Conservation (phyloP, 305 asterid species). For the Rubia peregrina region DNA sequence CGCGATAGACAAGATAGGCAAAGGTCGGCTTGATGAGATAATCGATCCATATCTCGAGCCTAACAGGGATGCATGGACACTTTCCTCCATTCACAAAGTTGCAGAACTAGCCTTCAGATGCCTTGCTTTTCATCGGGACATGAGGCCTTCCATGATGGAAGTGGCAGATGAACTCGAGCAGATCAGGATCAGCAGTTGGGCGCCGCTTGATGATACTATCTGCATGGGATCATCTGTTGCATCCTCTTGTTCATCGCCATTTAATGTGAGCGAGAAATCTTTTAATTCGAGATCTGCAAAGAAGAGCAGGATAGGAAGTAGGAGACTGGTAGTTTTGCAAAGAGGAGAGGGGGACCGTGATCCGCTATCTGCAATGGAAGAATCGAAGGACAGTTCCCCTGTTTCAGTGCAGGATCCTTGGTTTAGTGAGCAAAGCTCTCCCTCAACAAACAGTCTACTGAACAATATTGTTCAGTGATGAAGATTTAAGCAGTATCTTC, state of each 20-base stretch:
- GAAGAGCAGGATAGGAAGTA: constrained; percentile 45
- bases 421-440: constrained; percentile 75
- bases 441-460: constrained; percentile 73
- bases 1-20: constrained; percentile 78
- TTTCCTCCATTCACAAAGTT: constrained; percentile 71
- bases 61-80: constrained; percentile 90
- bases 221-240: constrained; percentile 59
- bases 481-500: not conserved
- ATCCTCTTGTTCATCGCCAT: constrained; percentile 75
- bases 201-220: constrained; percentile 55
- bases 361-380: constrained; percentile 29
- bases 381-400: constrained; percentile 51
- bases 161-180: constrained; percentile 93
- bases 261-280: constrained; percentile 65
- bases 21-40: constrained; percentile 76
- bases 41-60: constrained; percentile 80
- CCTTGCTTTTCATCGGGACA: constrained; percentile 81
- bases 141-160: constrained; percentile 96
- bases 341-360: constrained; percentile 17
- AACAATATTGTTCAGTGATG: constrained; percentile 33
- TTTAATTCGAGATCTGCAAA: constrained; percentile 29
- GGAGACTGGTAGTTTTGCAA: constrained; percentile 43
- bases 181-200: constrained; percentile 73
- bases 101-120: constrained; percentile 94
- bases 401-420: constrained; percentile 79